phyloP scores from a whole-genome alignment of 2,329 filamentous ascomycete genomes.

The Fusarium sp. region DNA sequence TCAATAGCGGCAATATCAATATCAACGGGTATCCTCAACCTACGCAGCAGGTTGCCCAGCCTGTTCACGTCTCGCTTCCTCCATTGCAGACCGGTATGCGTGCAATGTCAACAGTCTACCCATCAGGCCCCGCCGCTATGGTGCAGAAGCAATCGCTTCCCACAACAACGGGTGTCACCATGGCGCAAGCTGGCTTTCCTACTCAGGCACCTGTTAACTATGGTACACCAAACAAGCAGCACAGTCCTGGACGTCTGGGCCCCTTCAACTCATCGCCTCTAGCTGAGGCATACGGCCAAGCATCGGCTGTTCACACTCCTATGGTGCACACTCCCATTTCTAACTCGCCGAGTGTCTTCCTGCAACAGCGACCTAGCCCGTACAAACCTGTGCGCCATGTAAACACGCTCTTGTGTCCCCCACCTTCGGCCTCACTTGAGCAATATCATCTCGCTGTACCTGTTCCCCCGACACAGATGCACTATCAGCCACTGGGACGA shows the following conservation, averaged over 20 bases:
- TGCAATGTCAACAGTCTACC: constrained; percentile 82
- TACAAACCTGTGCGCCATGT: constrained; percentile 92
- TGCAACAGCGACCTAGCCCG: constrained; percentile 89
- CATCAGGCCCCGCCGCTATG: constrained; percentile 59
- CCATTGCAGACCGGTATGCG: constrained; percentile 70
- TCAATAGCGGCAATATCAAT: constrained; percentile 46
- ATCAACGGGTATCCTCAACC: constrained; percentile 52
- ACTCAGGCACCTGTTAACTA: constrained; percentile 52
- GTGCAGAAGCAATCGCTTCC: constrained; percentile 49
- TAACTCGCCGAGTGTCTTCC: constrained; percentile 86
- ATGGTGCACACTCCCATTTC: constrained; percentile 70
- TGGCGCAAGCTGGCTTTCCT: constrained; percentile 41
- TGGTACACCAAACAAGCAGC: constrained; percentile 63
- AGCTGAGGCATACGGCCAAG: constrained; percentile 68
- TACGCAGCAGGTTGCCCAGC: constrained; percentile 44
- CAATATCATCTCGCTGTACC: constrained; percentile 71
- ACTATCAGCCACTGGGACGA: constrained; percentile 82
- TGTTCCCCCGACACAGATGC: constrained; percentile 77
- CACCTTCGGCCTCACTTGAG: constrained; percentile 81
- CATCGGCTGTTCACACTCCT: constrained; percentile 67
- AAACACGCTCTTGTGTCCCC: constrained; percentile 89
- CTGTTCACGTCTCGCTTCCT: constrained; percentile 65
- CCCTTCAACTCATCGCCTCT: constrained; percentile 71
- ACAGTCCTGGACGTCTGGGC: constrained; percentile 61
- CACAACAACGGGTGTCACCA: constrained; percentile 36